Percentiles rank a stretch among this genome's conserved stretches.
phyloP scores from a whole-genome alignment of 495 filamentous ascomycete genomes.

The Cudoniella acicularis region DNA sequence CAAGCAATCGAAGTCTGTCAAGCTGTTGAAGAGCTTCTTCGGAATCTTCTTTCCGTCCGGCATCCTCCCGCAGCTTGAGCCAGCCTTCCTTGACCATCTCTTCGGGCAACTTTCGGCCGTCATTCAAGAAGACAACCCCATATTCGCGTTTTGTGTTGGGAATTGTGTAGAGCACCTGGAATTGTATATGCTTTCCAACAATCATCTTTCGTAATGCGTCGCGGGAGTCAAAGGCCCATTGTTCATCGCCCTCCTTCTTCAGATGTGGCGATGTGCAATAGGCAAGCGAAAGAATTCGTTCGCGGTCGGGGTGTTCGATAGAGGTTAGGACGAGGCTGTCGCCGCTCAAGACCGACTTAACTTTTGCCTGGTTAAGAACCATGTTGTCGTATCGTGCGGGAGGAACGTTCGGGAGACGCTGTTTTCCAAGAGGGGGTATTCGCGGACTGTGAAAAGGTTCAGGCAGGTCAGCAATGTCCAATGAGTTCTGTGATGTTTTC shows the following conservation, averaged over 20 bases:
- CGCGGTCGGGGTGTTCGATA: conserved; percentile 67
- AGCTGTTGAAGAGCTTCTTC: conserved; percentile 66
- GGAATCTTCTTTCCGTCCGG: conserved; percentile 78
- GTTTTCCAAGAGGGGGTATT: not conserved
- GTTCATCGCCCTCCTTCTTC: conserved; percentile 86
- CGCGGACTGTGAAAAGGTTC: conserved; percentile 21
- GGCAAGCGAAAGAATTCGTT: conserved; percentile 83
- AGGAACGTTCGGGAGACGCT: conserved; percentile 8
- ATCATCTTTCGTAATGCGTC: conserved; percentile 80
- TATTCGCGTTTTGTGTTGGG: conserved; percentile 86
- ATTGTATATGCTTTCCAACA: conserved; percentile 84
- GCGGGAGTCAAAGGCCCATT: conserved; percentile 86
- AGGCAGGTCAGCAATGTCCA: conserved; percentile 19
- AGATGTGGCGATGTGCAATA: conserved; percentile 86
- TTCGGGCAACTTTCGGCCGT: conserved; percentile 73
- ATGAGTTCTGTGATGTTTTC: conserved; percentile 4
- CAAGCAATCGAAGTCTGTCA: conserved; percentile 71
- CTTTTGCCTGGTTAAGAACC: conserved; percentile 59
- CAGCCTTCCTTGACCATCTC: conserved; percentile 79
- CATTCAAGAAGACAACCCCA: conserved; percentile 68
- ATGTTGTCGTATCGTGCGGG: conserved; percentile 16
- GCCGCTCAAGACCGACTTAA: conserved; percentile 90
- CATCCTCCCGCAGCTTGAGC: conserved; percentile 88
- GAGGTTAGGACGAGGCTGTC: conserved; percentile 80
- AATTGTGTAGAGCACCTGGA: conserved; percentile 77